phyloP scores from a whole-genome alignment of 805 yeast genomes.

The Candida insectorum region DNA sequence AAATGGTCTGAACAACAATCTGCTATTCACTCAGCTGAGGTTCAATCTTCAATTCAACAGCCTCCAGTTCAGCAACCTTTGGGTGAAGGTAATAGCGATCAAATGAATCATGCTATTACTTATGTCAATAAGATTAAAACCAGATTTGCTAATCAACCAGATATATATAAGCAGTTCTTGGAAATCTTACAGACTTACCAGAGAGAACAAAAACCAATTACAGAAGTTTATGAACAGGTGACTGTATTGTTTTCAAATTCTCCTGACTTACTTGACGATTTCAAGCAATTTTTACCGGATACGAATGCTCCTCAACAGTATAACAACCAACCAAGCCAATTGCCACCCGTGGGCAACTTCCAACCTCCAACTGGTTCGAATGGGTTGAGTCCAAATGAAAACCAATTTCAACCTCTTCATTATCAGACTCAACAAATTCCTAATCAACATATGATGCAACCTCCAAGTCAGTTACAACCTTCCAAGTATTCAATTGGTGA shows the following conservation, averaged over 20 bases:
- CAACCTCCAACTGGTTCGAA: constrained; percentile 56
- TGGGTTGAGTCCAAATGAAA: constrained; percentile 4
- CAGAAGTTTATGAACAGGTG: constrained; percentile 93
- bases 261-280: constrained; percentile 92
- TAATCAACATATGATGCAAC: constrained; percentile 9
- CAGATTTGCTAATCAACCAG: constrained; percentile 90
- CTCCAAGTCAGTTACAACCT: constrained; percentile 5
- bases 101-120: constrained; percentile 94
- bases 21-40: constrained; percentile 39
- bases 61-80: constrained; percentile 11
- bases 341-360: constrained; percentile 88
- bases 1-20: constrained; percentile 3
- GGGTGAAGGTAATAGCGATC: constrained; percentile 68
- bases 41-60: constrained; percentile 26
- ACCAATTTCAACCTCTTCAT: constrained; percentile 12
- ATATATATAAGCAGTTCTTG: constrained; percentile 88
- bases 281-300: constrained; percentile 93
- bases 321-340: constrained; percentile 43
- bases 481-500: background rate
- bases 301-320: constrained; percentile 26
- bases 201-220: constrained; percentile 91
- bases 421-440: constrained; percentile 11
- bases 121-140: constrained; percentile 96
- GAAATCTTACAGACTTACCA: constrained; percentile 96
- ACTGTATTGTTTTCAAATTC: constrained; percentile 85